Base-by-base conservation (phyloP, 2,329 filamentous ascomycete genomes). In the Xylaria sp. region DNA sequence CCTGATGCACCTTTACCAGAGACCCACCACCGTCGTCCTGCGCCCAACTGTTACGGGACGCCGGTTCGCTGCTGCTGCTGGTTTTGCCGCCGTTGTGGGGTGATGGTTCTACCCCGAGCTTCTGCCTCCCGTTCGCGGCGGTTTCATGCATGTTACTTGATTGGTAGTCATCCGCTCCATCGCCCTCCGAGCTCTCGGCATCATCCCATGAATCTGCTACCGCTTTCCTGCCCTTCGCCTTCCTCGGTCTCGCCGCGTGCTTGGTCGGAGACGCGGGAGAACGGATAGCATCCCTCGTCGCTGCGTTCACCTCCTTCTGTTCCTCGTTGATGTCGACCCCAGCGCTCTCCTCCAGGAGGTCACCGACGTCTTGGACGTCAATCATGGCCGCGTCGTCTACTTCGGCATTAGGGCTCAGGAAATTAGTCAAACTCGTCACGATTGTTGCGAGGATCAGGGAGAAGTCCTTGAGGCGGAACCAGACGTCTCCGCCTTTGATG, bases 381-480 rank as follows among this genome's bases (percentile, higher is more conserved):
- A 81, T 71, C 69, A 81, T 77, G 4, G 61, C 63, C 7, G 24
- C 46, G 48, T 79, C 78, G 47, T 76, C 72, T 29, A 76, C 76
- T 7, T 72, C 74, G 5, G 71, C 72, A 9, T 72, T 73, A 4
- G 81, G 72, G 18, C 80, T 79, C 58, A 86, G 74, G 62, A 86
- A 82, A 57, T 81, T 81, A 5, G 76, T 76, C 1, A 90, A 68
- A 44, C 81, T 85, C 0, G 86, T 86, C 29, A 89, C 81, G 59
- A 94, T 90, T 8, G 90, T 90, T 0, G 88, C 87, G 0, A 90
- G 75, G 0, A 87, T 68, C 18, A 83, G 66, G 0, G 74, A 78
- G 49, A 81, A 81, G 57, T 78, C 76, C 43, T 91, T 90, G 2
- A 92, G 76, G 1, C 81, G 66, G 63, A 88, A 92, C 89, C 89